Evolutionary conservation across 83 land plant genomes (phyloP).

Genomic region (Larix sibirica): DNA sequence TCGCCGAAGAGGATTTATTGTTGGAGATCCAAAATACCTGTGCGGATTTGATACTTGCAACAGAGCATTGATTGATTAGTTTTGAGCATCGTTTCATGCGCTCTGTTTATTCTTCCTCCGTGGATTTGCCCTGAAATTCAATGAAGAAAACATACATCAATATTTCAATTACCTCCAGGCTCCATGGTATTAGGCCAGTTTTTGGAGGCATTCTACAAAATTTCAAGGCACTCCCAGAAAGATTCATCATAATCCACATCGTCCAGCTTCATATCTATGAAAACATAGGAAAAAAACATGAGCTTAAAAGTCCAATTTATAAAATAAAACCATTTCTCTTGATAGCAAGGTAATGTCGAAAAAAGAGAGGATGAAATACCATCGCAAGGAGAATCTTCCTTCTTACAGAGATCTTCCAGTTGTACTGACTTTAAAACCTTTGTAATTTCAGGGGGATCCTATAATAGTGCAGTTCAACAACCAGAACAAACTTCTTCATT

Average conservation of each 20-base stretch:
- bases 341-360: neutral
- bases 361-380: neutral
- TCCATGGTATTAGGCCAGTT: neutral
- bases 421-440: neutral
- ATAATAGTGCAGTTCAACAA: neutral
- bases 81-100: too few species aligned
- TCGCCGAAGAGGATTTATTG: too few species aligned
- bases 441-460: neutral
- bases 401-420: neutral
- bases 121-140: too few species aligned
- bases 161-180: neutral
- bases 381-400: neutral
- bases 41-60: too few species aligned
- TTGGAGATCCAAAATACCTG: too few species aligned
- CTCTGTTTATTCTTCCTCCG: too few species aligned
- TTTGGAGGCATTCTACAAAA: neutral
- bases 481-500: too few species aligned
- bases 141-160: too few species aligned
- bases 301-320: neutral
- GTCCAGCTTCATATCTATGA: neutral
- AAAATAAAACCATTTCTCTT: neutral
- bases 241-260: conserved; percentile 2
- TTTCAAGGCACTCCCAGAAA: neutral
- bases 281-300: neutral
- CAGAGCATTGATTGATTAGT: too few species aligned